phyloP scores from a whole-genome alignment of 345 rosid species.

The Salix koriyanagi region DNA sequence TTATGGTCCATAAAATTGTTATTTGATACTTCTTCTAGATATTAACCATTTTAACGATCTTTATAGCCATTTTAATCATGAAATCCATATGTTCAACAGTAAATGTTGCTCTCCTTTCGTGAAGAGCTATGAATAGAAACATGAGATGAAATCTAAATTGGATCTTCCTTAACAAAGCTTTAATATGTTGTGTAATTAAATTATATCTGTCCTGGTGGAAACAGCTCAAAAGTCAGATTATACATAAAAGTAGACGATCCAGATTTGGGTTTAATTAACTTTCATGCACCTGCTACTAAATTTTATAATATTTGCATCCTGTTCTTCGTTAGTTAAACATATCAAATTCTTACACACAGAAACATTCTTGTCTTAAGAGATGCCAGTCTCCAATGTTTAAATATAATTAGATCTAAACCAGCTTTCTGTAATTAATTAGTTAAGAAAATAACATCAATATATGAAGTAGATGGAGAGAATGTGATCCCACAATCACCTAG shows the following conservation, averaged over 20 bases:
- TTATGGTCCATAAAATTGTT: too few species aligned
- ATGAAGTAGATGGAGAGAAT: constrained; percentile 4
- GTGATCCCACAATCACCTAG: constrained; percentile 9
- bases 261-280: background rate
- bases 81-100: too few species aligned
- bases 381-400: background rate
- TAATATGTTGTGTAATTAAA: too few species aligned
- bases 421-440: too few species aligned
- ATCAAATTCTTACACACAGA: background rate
- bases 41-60: background rate
- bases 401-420: background rate
- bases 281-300: background rate
- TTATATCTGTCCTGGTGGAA: background rate
- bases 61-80: background rate
- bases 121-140: too few species aligned
- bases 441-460: constrained; percentile 1
- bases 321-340: background rate
- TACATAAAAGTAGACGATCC: background rate
- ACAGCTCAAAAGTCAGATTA: background rate
- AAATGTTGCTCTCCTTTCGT: background rate
- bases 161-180: background rate
- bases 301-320: background rate
- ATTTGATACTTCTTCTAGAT: too few species aligned
- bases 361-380: background rate
- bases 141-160: background rate